Base-by-base conservation (phyloP, 2,329 filamentous ascomycete genomes). In the Botrytis deweyae region DNA sequence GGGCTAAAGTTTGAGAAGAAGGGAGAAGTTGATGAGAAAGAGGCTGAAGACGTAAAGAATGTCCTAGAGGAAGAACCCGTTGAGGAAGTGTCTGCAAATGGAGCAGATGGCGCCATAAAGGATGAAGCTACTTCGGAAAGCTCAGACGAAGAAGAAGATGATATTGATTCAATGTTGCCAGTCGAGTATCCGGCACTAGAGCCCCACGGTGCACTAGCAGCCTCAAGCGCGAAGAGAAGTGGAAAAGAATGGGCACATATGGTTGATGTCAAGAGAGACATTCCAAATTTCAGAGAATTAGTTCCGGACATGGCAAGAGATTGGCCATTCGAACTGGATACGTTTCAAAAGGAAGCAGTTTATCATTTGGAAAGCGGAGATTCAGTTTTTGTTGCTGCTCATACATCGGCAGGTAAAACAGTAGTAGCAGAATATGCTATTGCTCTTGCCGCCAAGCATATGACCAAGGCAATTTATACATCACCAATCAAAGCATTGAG, bases 391-490 rank as follows among this genome's bases (percentile, higher is more conserved):
- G 96, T 99, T 69, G 96, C 96, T 16, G 96, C 96, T 0, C 96
- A 99, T 81, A 99, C 96, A 0, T 99, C 96, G 49, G 96, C 96
- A 36, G 96, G 96, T 73, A 99, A 99, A 85, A 99, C 96, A 1
- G 96, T 98, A 0, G 96, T 99, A 22, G 96, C 96, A 42, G 96
- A 99, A 82, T 99, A 99, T 83, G 96, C 95, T 67, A 98, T 99
- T 82, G 94, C 96, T 10, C 86, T 99, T 74, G 96, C 96, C 44
- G 92, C 94, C n/a, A 97, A 95, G 81, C 96, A 99, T 82, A 98
- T 98, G 95, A 99, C 96, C 14, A 99, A 99, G 82, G 95, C 96
- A 36, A 99, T 99, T 76, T 99, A 99, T 82, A 99, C 96, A 0
- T 98, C 96, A 0, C 96, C 96, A 0, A 99, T 99, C 85, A 99